Evolutionary conservation across 2,329 filamentous ascomycete species (phyloP), one percentile per base, ranked within the genome.

Genomic region (Bretziella fagacearum): DNA sequence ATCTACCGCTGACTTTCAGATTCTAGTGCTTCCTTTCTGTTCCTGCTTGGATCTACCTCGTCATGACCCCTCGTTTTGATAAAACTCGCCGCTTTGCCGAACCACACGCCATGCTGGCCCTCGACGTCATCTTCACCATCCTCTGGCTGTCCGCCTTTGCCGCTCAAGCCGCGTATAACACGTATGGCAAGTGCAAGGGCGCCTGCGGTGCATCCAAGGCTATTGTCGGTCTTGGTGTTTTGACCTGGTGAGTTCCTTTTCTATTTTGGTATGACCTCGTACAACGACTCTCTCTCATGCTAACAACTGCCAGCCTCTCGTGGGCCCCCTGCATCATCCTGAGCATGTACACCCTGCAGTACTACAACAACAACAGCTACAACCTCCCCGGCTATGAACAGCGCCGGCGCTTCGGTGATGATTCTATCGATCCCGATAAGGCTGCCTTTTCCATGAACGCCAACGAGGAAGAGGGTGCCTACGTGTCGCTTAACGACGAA

Each of bases 71-170:
- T 35, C 68, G 77, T 46, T 81, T 74, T 58, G 66, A 69, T 41
- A 69, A 77, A 52, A 77, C 77, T 3, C 68, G 73, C 47, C 73
- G 67, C 52, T 65, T 77, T 46, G 77, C 77, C 44, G 65, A 79
- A 50, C 74, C 77, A 2, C 70, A 75, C 53, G 76, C 67, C 51
- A 75, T 81, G 67, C 62, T 74, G 20, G 62, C 60, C 6, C 63
- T 79, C 26, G 77, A 81, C 56, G 60, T 59, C n/a, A 32, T 75
- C 49, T 78, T 69, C 56, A 63, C 65, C 56, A 59, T 81, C 53
- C 61, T 81, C 52, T 81, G 77, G 77, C 64, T 82, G 36, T 77
- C 77, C 2, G 77, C 71, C 15, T 81, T 81, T 57, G 71, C 77
- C 25, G 70, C 73, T 15, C 74, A 81, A 56, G 77, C 78, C 2